A percentile compares a stretch with the other conserved stretches of the same genome.
Evolutionary conservation across 108 stramenopile genomes (phyloP).

Genomic region (Seminavis robusta): DNA sequence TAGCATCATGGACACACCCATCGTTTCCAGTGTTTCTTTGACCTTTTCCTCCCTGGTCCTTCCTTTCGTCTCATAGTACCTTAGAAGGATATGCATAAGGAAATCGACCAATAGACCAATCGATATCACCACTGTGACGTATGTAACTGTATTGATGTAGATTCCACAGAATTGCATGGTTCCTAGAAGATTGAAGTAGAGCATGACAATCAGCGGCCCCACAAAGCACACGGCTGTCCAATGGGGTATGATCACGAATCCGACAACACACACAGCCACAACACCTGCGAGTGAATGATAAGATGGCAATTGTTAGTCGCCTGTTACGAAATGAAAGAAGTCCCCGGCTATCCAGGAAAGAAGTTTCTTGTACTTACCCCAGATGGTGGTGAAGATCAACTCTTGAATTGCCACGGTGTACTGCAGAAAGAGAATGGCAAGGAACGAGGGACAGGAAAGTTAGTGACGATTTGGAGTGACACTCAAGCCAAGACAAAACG

Average conservation of each 20-base stretch:
- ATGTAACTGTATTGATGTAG: slow-evolving; percentile 14
- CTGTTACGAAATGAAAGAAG: too few relatives aligned
- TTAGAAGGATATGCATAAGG: too few relatives aligned
- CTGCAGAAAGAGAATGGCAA: too few relatives aligned
- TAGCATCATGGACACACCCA: slow-evolving; percentile 1
- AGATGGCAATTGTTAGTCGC: too few relatives aligned
- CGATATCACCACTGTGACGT: slow-evolving; percentile 19
- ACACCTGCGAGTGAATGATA: neutral
- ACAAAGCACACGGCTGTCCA: neutral
- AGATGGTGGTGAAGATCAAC: slow-evolving; percentile 13
- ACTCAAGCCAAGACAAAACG: too few relatives aligned
- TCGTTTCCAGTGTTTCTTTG: neutral
- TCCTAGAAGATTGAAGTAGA: slow-evolving; percentile 6
- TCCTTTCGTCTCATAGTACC: too few relatives aligned
- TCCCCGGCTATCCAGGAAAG: too few relatives aligned
- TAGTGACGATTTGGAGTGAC: too few relatives aligned
- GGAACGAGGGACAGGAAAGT: too few relatives aligned
- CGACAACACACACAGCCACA: neutral
- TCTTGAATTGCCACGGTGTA: slow-evolving; percentile 15
- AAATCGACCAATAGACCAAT: too few relatives aligned
- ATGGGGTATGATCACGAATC: neutral
- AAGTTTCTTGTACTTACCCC: too few relatives aligned
- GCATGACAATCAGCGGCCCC: neutral
- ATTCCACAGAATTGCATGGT: slow-evolving; percentile 3
- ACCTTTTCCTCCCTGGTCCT: neutral